Conservation (phyloP, 441 rosid species). For the Iberis amara region DNA sequence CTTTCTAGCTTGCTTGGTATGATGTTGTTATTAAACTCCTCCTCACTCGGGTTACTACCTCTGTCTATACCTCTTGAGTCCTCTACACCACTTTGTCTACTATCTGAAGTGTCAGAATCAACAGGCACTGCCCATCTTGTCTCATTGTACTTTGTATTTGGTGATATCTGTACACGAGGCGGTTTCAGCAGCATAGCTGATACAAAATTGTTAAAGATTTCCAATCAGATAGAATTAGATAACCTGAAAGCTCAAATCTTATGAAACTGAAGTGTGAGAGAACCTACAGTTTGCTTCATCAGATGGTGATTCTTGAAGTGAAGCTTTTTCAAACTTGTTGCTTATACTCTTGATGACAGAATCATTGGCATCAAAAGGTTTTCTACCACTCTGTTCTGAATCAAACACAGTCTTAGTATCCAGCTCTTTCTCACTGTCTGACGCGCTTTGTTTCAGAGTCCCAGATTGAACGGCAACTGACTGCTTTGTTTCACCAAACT, state of each 20-base stretch:
- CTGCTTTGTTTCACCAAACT: conserved; percentile 43
- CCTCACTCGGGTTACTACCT: conserved; percentile 38
- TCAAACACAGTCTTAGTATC: conserved; percentile 27
- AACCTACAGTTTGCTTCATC: conserved; percentile 50
- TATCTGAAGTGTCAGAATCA: conserved; percentile 35
- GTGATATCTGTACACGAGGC: conserved; percentile 53
- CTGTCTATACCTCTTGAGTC: conserved; percentile 32
- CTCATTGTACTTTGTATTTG: conserved; percentile 42
- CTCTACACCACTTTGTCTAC: conserved; percentile 28
- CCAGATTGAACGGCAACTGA: conserved; percentile 40
- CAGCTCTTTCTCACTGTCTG: conserved; percentile 31
- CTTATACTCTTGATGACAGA: conserved; percentile 36
- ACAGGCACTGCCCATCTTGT: conserved; percentile 38
- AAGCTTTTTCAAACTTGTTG: conserved; percentile 41
- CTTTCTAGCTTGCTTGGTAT: conserved; percentile 39
- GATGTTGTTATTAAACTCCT: conserved; percentile 32
- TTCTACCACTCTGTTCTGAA: conserved; percentile 34
- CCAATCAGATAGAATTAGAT: not conserved
- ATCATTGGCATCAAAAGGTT: conserved; percentile 38
- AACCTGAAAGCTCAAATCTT: conserved; percentile 9
- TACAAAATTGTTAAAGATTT: conserved; percentile 1
- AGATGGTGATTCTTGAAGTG: conserved; percentile 38
- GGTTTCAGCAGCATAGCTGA: conserved; percentile 71
- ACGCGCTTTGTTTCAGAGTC: conserved; percentile 23
- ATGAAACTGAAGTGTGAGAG: conserved; percentile 5